Evolutionary conservation across 371 early-diverging fungal genomes (phyloP).

Genomic region (Cokeromyces recurvatus): DNA sequence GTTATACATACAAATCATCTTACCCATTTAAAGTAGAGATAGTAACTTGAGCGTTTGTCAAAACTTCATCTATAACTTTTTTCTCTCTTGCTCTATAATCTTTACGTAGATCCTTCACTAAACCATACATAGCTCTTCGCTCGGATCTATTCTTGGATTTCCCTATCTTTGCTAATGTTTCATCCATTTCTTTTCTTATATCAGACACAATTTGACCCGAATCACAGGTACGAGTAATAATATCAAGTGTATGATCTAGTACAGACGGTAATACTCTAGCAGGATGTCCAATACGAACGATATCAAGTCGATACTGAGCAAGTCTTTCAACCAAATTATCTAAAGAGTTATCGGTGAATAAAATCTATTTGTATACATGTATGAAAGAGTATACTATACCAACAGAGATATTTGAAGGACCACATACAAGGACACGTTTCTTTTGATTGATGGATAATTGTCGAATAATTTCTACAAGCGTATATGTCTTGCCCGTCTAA

Average conservation of each 20-base stretch:
- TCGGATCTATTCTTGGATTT: constrained; percentile 67
- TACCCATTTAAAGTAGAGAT: constrained; percentile 63
- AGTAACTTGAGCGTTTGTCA: constrained; percentile 59
- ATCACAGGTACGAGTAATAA: constrained; percentile 66
- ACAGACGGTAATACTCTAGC: constrained; percentile 74
- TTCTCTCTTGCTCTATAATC: constrained; percentile 72
- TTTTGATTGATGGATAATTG: constrained; percentile 63
- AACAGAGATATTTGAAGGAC: constrained; percentile 92
- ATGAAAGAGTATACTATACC: constrained; percentile 52
- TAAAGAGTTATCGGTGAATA: constrained; percentile 2
- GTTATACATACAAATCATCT: too few species aligned
- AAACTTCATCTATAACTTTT: constrained; percentile 59
- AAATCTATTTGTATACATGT: background rate
- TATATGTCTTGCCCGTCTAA: constrained; percentile 92
- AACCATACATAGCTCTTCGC: constrained; percentile 59
- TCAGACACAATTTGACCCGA: constrained; percentile 76
- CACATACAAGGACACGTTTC: constrained; percentile 84
- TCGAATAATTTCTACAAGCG: constrained; percentile 82
- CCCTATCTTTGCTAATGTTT: constrained; percentile 50
- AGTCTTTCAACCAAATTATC: constrained; percentile 85
- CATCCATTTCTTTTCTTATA: constrained; percentile 78
- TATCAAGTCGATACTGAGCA: constrained; percentile 49
- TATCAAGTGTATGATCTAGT: constrained; percentile 67
- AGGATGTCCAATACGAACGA: constrained; percentile 87
- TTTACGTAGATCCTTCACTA: constrained; percentile 69